phyloP scores from a whole-genome alignment of 331 rosid genomes.

The Malus hybrid region DNA sequence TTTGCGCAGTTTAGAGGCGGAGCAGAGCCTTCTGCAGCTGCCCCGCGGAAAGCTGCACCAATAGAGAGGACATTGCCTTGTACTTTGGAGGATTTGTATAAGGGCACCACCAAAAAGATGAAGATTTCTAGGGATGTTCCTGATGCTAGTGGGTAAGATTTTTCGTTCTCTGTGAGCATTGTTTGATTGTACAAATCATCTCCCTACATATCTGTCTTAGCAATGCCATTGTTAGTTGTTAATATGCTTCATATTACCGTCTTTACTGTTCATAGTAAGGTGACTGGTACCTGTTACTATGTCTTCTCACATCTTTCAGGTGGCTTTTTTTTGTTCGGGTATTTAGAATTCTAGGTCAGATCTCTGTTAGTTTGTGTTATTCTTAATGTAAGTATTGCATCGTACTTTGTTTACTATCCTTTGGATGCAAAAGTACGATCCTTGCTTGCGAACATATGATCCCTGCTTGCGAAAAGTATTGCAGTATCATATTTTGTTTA shows the following conservation, averaged over 20 bases:
- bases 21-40: slow-evolving; percentile 47
- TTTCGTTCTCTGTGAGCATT: neutral
- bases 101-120: slow-evolving; percentile 90
- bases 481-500: neutral
- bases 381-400: neutral
- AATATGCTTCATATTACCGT: neutral
- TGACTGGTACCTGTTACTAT: neutral
- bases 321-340: neutral
- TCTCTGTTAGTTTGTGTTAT: neutral
- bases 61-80: slow-evolving; percentile 65
- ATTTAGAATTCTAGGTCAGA: neutral
- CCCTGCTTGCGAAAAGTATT: neutral
- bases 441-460: neutral
- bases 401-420: neutral
- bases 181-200: neutral
- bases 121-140: slow-evolving; percentile 84
- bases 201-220: neutral
- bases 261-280: neutral
- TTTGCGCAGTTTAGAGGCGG: slow-evolving; percentile 47
- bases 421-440: neutral
- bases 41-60: slow-evolving; percentile 53
- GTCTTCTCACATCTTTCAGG: neutral
- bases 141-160: slow-evolving; percentile 67
- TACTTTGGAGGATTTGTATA: slow-evolving; percentile 78
- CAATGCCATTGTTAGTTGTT: neutral